Evolutionary conservation across 805 yeast species (phyloP).

Genomic region (Yamadazyma kitorensis): DNA sequence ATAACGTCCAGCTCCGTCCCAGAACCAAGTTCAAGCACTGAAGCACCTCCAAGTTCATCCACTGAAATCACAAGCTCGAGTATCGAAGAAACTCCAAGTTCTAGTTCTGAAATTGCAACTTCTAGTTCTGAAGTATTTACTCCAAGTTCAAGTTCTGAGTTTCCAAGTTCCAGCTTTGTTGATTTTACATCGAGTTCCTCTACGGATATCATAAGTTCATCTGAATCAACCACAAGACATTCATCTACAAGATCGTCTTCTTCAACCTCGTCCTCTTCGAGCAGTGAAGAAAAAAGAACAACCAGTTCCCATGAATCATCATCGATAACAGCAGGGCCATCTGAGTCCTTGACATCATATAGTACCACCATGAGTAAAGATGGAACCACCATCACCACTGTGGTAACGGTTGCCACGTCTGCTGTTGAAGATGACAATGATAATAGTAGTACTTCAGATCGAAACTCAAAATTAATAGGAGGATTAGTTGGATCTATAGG

Average conservation of each 20-base stretch:
- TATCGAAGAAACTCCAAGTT: not conserved
- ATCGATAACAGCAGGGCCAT: slow-evolving; percentile 3
- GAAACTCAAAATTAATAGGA: slow-evolving; percentile 38
- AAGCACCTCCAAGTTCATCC: not conserved
- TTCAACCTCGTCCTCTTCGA: not conserved
- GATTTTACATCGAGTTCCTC: slow-evolving; percentile 1
- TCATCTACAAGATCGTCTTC: slow-evolving; percentile 1
- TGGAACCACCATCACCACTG: slow-evolving; percentile 40
- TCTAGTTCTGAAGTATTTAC: not conserved
- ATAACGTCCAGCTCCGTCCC: not conserved
- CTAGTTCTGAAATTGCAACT: not conserved
- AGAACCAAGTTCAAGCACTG: too few relatives aligned
- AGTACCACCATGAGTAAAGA: slow-evolving; percentile 13
- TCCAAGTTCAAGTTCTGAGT: not conserved
- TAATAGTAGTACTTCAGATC: slow-evolving; percentile 13
- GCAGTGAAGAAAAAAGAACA: not conserved
- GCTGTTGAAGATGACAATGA: slow-evolving; percentile 12
- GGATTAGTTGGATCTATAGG: slow-evolving; percentile 47
- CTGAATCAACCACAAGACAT: slow-evolving; percentile 1
- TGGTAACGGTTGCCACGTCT: slow-evolving; percentile 35
- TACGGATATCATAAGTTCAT: slow-evolving; percentile 1
- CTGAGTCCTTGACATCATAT: slow-evolving; percentile 11
- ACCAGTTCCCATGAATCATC: not conserved
- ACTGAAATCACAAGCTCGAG: slow-evolving; percentile 1
- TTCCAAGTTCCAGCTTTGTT: not conserved